phyloP scores from a whole-genome alignment of 257 asterid species.

The Solanum tarapatanum region DNA sequence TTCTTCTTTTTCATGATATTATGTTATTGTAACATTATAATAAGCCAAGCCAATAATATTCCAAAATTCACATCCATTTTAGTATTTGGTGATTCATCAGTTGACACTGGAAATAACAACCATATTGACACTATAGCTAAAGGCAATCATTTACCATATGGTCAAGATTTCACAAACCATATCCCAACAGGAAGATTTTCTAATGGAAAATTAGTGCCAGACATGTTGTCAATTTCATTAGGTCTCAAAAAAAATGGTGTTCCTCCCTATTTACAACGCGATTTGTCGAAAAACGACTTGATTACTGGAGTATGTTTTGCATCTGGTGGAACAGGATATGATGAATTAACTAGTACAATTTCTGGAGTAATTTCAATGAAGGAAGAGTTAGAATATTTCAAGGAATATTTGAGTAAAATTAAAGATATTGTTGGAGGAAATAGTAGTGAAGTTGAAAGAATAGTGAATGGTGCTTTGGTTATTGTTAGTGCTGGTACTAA shows the following conservation, averaged over 20 bases:
- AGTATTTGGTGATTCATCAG: slow-evolving; percentile 8
- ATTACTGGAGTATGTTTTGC: slow-evolving; percentile 6
- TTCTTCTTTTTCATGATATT: neutral
- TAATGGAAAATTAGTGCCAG: slow-evolving; percentile 6
- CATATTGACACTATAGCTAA: neutral
- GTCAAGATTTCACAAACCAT: neutral
- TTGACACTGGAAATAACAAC: slow-evolving; percentile 6
- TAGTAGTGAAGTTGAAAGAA: neutral
- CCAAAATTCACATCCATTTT: neutral
- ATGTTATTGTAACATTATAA: neutral
- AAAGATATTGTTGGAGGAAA: neutral
- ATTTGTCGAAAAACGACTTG: neutral
- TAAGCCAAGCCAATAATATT: neutral
- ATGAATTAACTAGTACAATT: neutral
- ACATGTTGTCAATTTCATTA: neutral
- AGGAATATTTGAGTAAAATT: neutral
- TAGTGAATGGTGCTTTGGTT: slow-evolving; percentile 2
- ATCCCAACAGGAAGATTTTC: slow-evolving; percentile 4
- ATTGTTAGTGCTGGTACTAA: slow-evolving; percentile 12
- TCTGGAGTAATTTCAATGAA: neutral
- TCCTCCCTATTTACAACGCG: neutral
- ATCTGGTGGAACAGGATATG: slow-evolving; percentile 4
- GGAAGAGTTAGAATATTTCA: neutral
- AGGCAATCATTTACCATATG: slow-evolving; percentile 2
- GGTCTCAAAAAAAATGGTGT: neutral